Conservation (phyloP, 345 rosid species). For the Arabis hirsuta region DNA sequence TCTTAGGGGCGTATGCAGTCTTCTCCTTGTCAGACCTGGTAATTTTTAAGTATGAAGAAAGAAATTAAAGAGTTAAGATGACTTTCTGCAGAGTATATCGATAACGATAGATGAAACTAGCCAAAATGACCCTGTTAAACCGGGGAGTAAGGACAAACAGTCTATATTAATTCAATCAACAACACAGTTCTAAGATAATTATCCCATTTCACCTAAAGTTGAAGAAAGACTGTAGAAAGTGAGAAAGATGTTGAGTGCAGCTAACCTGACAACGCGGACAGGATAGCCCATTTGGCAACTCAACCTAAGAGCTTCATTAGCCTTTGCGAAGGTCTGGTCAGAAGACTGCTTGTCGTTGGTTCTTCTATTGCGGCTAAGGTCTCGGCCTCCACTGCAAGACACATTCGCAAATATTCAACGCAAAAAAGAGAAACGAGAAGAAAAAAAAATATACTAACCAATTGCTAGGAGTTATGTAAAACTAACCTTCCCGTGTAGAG, state of each 20-base stretch:
- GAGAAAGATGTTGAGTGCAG: not conserved
- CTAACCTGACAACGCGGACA: conserved; percentile 84
- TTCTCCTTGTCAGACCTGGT: conserved; percentile 73
- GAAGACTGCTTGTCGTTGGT: conserved; percentile 71
- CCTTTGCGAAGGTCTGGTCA: conserved; percentile 64
- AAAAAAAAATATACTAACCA: not conserved
- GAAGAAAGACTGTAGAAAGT: not conserved
- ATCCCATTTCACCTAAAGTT: not conserved
- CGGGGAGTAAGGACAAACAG: not conserved
- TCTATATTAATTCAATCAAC: not conserved
- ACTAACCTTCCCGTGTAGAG: conserved; percentile 42
- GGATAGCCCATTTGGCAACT: conserved; percentile 86
- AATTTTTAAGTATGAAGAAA: conserved; percentile 5
- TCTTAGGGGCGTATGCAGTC: conserved; percentile 73
- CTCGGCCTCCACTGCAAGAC: conserved; percentile 76
- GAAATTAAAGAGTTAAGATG: not conserved
- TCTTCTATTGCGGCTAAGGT: conserved; percentile 73
- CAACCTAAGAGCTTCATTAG: conserved; percentile 65
- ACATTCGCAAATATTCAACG: conserved; percentile 17
- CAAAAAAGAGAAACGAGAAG: too few relatives aligned
- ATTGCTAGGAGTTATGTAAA: not conserved
- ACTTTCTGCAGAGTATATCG: not conserved
- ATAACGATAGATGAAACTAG: conserved; percentile 1
- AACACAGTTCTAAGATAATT: not conserved
- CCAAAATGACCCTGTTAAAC: not conserved